A percentile compares a stretch with the other conserved stretches of the same genome.
Evolutionary conservation across 352 stramenopile species (phyloP).

Genomic region (Globisporangium canariense): DNA sequence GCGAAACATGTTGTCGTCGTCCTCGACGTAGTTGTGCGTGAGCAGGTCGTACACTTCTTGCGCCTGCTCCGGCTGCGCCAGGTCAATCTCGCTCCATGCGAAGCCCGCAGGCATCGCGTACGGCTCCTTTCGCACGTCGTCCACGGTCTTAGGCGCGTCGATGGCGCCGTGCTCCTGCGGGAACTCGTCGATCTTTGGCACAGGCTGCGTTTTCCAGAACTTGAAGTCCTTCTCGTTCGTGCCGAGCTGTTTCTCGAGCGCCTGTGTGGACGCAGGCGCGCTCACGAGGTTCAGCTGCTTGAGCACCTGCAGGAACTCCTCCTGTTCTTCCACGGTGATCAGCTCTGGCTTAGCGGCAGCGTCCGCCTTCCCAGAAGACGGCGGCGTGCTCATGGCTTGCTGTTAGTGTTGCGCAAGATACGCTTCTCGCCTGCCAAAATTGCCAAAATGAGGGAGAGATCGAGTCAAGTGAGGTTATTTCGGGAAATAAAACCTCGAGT

Average conservation of each 20-base stretch:
- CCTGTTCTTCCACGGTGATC: slow-evolving; percentile 53
- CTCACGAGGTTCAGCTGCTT: slow-evolving; percentile 59
- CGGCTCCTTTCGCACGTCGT: slow-evolving; percentile 90
- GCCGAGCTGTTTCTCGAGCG: slow-evolving; percentile 9
- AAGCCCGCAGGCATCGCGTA: slow-evolving; percentile 97
- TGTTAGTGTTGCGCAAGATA: neutral
- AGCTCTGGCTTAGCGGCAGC: slow-evolving; percentile 26
- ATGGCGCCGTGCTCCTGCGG: slow-evolving; percentile 89
- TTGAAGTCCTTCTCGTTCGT: slow-evolving; percentile 56
- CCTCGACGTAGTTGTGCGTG: slow-evolving; percentile 98
- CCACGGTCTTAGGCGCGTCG: slow-evolving; percentile 87
- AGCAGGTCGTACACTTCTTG: slow-evolving; percentile 97
- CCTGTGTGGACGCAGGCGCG: slow-evolving; percentile 13
- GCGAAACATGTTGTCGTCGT: slow-evolving; percentile 97
- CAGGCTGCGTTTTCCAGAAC: slow-evolving; percentile 91
- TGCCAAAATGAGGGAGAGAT: too few relatives aligned
- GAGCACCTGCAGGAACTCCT: slow-evolving; percentile 67
- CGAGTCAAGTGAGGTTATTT: too few relatives aligned
- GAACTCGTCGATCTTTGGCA: slow-evolving; percentile 68
- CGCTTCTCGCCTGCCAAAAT: too few relatives aligned
- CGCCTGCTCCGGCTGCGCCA: slow-evolving; percentile 68
- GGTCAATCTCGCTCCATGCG: slow-evolving; percentile 89
- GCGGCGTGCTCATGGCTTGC: neutral
- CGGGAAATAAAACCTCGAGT: too few relatives aligned
- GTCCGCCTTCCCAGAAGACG: slow-evolving; percentile 4